Percentiles rank a stretch among this genome's conserved stretches.
These are phyloP conservation scores for Hippophae rhamnoides DNA, from an alignment of 306 rosid genomes.

Conservation along the genomic window DNA sequence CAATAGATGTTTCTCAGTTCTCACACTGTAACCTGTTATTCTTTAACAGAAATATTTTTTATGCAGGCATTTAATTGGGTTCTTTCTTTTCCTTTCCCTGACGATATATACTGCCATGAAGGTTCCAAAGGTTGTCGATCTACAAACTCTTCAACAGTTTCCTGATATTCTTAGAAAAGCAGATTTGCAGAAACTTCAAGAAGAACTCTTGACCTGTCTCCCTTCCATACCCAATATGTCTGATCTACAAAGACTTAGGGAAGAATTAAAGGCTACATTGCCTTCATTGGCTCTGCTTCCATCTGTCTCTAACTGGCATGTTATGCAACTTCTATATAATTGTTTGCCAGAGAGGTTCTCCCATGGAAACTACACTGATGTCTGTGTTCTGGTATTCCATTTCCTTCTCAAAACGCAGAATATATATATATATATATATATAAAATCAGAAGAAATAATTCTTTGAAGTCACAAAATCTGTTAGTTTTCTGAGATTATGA, in stretches of 20 bases:
- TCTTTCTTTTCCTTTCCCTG: conserved; percentile 80
- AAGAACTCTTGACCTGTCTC: conserved; percentile 64
- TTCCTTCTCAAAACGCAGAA: neutral
- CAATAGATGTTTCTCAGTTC: too few species aligned
- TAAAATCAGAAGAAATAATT: neutral
- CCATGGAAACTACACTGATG: conserved; percentile 61
- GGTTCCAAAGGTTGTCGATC: conserved; percentile 74
- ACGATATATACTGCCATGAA: conserved; percentile 82
- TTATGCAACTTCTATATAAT: conserved; percentile 68
- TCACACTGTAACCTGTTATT: neutral
- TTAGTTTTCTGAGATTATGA: neutral
- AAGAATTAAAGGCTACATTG: conserved; percentile 42
- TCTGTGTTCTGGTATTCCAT: conserved; percentile 66
- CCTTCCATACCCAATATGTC: conserved; percentile 63
- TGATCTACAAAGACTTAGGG: conserved; percentile 51
- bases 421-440: neutral
- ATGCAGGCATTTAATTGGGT: conserved; percentile 93
- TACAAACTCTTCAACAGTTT: conserved; percentile 53
- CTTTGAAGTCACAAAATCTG: neutral
- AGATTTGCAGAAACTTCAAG: conserved; percentile 64
- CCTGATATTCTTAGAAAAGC: conserved; percentile 61
- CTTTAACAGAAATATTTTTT: neutral
- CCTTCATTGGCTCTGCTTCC: conserved; percentile 47
- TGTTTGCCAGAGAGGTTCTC: conserved; percentile 81
- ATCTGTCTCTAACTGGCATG: conserved; percentile 65